Percentiles rank a stretch among this genome's conserved stretches.
These are phyloP conservation scores for Phoma sp. DNA, from an alignment of 2,329 filamentous ascomycete genomes.

Conservation along the genomic window DNA sequence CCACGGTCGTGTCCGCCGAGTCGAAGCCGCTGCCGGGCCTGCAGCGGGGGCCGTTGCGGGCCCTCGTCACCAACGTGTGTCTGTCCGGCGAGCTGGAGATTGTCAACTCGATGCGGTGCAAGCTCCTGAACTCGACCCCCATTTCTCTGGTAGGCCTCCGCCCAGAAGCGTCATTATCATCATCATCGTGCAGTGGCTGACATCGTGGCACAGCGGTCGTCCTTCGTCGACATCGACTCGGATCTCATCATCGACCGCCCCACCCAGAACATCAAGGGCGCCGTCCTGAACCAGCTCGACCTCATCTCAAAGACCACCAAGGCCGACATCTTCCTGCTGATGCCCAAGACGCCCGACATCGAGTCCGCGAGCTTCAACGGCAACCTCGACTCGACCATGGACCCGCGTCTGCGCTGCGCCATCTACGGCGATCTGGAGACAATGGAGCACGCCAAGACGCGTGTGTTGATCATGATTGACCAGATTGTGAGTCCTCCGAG, in stretches of 20 bases:
- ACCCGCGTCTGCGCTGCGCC: constrained; percentile 88
- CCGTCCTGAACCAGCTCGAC: constrained; percentile 85
- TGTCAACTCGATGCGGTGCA: constrained; percentile 88
- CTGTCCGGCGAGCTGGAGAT: constrained; percentile 87
- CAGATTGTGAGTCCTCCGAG: constrained; percentile 72
- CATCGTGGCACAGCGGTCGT: constrained; percentile 73
- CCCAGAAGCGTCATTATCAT: constrained; percentile 21
- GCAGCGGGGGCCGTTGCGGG: constrained; percentile 58
- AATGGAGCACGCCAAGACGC: constrained; percentile 94
- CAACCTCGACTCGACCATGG: constrained; percentile 76
- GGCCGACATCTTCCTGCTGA: constrained; percentile 94
- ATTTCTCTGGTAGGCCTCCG: constrained; percentile 79
- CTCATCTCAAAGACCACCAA: constrained; percentile 87
- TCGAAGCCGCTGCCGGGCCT: constrained; percentile 67
- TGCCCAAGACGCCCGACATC: constrained; percentile 82
- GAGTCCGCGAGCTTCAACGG: constrained; percentile 80
- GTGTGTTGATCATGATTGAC: constrained; percentile 96
- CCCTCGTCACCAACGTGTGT: constrained; percentile 80
- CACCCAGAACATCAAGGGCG: constrained; percentile 71
- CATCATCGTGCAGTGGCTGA: constrained; percentile 32
- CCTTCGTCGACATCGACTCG: constrained; percentile 91
- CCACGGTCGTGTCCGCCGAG: constrained; percentile 81
- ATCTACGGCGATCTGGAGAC: constrained; percentile 97
- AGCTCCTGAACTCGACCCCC: constrained; percentile 88
- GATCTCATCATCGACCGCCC: constrained; percentile 83